Evolutionary conservation across 78 protist species (phyloP).

Genomic region (Polysphondylium violaceum): DNA sequence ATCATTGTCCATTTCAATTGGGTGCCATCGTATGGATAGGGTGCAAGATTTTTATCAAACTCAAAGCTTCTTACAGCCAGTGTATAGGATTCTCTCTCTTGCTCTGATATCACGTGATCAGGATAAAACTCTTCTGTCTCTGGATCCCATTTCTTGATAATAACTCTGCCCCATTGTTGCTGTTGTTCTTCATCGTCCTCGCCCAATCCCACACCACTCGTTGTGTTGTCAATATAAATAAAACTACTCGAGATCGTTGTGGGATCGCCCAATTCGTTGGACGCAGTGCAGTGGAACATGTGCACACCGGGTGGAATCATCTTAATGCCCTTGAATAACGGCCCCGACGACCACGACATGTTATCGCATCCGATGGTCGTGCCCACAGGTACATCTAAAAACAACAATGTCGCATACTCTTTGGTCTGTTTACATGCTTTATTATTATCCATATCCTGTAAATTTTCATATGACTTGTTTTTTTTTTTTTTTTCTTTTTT

Average conservation of each 20-base stretch:
- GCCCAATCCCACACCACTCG: neutral
- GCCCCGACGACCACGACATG: constrained; percentile 15
- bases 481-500: neutral
- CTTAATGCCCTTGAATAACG: constrained; percentile 62
- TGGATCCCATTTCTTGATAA: constrained; percentile 27
- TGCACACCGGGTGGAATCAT: constrained; percentile 73
- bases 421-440: constrained; percentile 30
- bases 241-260: constrained; percentile 3
- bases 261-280: constrained; percentile 24
- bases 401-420: constrained; percentile 27
- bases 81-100: constrained; percentile 11
- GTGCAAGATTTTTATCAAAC: constrained; percentile 62
- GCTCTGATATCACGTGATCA: neutral
- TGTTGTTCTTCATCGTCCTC: neutral
- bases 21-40: constrained; percentile 46
- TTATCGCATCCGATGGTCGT: constrained; percentile 24
- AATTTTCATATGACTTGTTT: neutral
- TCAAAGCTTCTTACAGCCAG: constrained; percentile 21
- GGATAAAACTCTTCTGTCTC: constrained; percentile 42
- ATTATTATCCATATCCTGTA: constrained; percentile 20
- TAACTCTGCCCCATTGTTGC: neutral
- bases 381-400: constrained; percentile 68
- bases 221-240: neutral
- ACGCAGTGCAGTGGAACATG: constrained; percentile 22
- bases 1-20: constrained; percentile 33